Percentiles rank a stretch among this genome's conserved stretches.
phyloP scores from a whole-genome alignment of 805 yeast species.

The Ogataea siamensis region DNA sequence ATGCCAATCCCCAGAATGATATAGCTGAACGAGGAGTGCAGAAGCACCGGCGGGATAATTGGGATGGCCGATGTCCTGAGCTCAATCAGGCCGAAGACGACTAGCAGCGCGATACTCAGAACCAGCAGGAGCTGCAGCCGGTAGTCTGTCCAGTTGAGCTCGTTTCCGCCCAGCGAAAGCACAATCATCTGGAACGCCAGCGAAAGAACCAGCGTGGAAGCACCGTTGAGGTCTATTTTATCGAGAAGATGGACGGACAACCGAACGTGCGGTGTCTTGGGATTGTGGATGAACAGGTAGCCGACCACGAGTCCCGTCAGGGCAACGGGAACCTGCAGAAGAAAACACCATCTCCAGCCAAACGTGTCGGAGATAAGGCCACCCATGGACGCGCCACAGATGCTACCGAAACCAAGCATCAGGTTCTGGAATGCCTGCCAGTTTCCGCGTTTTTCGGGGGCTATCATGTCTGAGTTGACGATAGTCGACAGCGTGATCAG shows the following conservation, averaged over 20 bases:
- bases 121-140: constrained; percentile 5
- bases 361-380: constrained; percentile 46
- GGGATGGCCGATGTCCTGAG: constrained; percentile 24
- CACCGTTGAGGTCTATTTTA: constrained; percentile 16
- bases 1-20: constrained; percentile 33
- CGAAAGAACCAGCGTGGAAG: constrained; percentile 14
- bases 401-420: constrained; percentile 68
- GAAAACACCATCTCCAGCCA: constrained; percentile 64
- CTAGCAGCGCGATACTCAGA: constrained; percentile 7
- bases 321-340: constrained; percentile 47
- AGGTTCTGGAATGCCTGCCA: constrained; percentile 79
- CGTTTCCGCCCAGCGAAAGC: constrained; percentile 18
- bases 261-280: constrained; percentile 30
- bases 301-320: constrained; percentile 39
- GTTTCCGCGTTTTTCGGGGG: constrained; percentile 69
- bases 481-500: constrained; percentile 68
- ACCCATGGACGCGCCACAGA: constrained; percentile 61
- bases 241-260: background rate
- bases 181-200: constrained; percentile 16
- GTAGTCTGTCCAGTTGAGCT: constrained; percentile 15
- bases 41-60: constrained; percentile 34
- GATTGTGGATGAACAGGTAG: constrained; percentile 35
- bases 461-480: constrained; percentile 67
- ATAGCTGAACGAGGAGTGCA: constrained; percentile 26
- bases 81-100: constrained; percentile 8